A percentile compares a stretch with the other conserved stretches of the same genome.
Conservation (phyloP, 805 yeast species). For the Cephaloascus fragrans region DNA sequence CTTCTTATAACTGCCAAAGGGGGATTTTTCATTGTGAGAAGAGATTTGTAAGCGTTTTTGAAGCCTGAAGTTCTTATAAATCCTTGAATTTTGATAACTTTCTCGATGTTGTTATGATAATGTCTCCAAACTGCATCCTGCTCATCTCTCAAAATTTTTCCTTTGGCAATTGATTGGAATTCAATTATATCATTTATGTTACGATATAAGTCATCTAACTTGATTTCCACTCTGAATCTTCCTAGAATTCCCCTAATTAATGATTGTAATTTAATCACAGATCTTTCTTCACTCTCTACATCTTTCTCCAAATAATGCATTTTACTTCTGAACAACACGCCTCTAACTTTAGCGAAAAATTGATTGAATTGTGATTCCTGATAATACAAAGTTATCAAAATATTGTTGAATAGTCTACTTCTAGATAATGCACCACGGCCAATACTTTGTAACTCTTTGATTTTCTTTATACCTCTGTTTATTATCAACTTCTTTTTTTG, state of each 20-base stretch:
- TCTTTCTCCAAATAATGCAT: background rate
- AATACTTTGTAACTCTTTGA: conserved; percentile 28
- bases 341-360: conserved; percentile 35
- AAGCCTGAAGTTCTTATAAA: conserved; percentile 57
- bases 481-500: conserved; percentile 5
- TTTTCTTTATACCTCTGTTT: conserved; percentile 1
- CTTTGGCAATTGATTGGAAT: conserved; percentile 51
- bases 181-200: conserved; percentile 25
- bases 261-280: conserved; percentile 43
- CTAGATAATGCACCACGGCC: conserved; percentile 36
- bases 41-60: conserved; percentile 61
- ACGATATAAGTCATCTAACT: conserved; percentile 42
- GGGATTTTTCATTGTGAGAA: conserved; percentile 66
- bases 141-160: conserved; percentile 27
- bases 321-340: conserved; percentile 23
- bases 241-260: conserved; percentile 51
- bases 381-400: conserved; percentile 28
- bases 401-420: conserved; percentile 28
- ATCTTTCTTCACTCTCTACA: conserved; percentile 5
- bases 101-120: conserved; percentile 46
- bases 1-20: conserved; percentile 66
- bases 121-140: conserved; percentile 19
- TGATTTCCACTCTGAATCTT: conserved; percentile 46
- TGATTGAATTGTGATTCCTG: conserved; percentile 25
- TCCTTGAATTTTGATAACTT: conserved; percentile 67